A percentile compares a stretch with the other conserved stretches of the same genome.
These are phyloP conservation scores for Trichoderma oligosporum DNA, from an alignment of 2,329 filamentous ascomycete genomes.

Conservation along the genomic window DNA sequence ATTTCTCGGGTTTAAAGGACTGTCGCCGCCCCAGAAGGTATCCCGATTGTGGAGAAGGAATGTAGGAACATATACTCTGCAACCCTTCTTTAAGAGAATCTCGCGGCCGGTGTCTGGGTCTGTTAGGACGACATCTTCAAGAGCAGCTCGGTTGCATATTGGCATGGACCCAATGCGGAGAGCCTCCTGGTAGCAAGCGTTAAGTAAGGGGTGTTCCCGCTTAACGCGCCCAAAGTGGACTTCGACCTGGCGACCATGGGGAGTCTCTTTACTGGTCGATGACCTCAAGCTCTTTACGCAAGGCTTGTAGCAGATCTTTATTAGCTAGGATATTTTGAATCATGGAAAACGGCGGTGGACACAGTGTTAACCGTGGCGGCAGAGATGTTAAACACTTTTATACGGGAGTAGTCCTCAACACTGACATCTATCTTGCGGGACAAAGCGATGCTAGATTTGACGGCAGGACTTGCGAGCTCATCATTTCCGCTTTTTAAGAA, in stretches of 20 bases:
- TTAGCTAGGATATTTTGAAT: slow-evolving; percentile 1
- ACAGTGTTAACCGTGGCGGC: slow-evolving; percentile 8
- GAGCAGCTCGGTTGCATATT: background rate
- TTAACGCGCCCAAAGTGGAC: background rate
- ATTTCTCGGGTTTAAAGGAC: background rate
- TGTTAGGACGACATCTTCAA: slow-evolving; percentile 2
- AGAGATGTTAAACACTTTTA: slow-evolving; percentile 1
- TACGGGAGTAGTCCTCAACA: background rate
- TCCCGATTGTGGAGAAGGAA: background rate
- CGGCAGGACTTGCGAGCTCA: background rate
- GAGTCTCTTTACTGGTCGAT: background rate
- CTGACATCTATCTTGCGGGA: background rate
- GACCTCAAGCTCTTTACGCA: background rate
- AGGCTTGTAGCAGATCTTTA: background rate
- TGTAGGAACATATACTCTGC: slow-evolving; percentile 1
- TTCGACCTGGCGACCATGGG: background rate
- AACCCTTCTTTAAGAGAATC: background rate
- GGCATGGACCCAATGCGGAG: background rate
- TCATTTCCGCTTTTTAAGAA: background rate
- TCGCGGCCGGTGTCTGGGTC: background rate
- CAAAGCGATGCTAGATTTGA: background rate
- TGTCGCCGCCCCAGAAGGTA: slow-evolving; percentile 1
- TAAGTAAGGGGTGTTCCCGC: background rate
- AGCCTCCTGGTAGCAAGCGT: slow-evolving; percentile 3
- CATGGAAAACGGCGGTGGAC: background rate